Conservation (phyloP, 129 eudicot species). For the Lonicera japonica region DNA sequence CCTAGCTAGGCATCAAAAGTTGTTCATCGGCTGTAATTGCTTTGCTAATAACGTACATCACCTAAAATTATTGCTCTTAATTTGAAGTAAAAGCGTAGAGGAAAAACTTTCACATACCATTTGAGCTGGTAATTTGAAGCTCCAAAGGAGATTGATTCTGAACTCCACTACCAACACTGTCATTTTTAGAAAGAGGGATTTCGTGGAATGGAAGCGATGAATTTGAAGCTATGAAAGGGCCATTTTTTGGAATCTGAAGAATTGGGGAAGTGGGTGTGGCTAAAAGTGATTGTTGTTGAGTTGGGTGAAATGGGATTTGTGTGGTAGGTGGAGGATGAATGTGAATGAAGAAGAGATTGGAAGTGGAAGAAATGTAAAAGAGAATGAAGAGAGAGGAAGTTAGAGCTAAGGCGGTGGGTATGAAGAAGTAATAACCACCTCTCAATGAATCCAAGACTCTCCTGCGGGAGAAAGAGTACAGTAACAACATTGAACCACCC, state of each 20-base stretch:
- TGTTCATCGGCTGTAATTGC: too few species aligned
- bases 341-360: conserved; percentile 13
- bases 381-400: conserved; percentile 25
- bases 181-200: too few species aligned
- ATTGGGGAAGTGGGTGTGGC: conserved; percentile 4
- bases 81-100: too few species aligned
- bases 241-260: background rate
- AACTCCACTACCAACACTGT: too few species aligned
- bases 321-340: too few species aligned
- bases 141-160: too few species aligned
- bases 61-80: too few species aligned
- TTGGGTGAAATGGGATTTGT: conserved; percentile 6
- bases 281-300: background rate
- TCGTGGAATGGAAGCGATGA: background rate
- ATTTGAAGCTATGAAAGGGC: background rate
- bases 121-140: too few species aligned
- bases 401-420: conserved; percentile 39
- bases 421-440: conserved; percentile 8
- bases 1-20: too few species aligned
- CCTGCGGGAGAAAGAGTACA: conserved; percentile 15
- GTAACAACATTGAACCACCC: background rate
- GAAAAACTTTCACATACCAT: too few species aligned
- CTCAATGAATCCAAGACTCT: conserved; percentile 9
- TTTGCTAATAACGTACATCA: too few species aligned
- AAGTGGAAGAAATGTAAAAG: conserved; percentile 31